phyloP scores from a whole-genome alignment of 176 grass and related monocot genomes.

The Urochloa ruziziensis region DNA sequence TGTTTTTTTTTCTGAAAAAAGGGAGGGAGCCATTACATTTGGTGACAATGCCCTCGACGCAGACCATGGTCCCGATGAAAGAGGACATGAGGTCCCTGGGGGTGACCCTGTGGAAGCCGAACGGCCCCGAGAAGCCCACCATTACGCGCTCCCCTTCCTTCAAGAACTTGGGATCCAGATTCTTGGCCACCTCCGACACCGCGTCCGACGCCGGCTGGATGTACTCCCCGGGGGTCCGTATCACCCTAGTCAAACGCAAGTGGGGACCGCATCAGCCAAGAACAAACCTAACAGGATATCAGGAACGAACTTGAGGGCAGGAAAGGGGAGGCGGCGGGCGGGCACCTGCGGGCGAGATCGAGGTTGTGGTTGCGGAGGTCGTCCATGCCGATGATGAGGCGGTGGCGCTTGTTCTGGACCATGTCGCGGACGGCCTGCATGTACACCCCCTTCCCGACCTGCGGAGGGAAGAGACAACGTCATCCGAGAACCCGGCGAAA shows the following conservation, averaged over 20 bases:
- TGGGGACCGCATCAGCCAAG: not conserved
- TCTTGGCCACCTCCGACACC: slow-evolving; percentile 74
- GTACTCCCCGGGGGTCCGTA: slow-evolving; percentile 77
- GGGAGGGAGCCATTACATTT: slow-evolving; percentile 59
- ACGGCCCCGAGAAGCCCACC: slow-evolving; percentile 87
- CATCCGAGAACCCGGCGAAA: not conserved
- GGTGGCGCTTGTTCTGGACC: slow-evolving; percentile 71
- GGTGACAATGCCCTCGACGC: slow-evolving; percentile 94
- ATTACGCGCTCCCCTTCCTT: slow-evolving; percentile 83
- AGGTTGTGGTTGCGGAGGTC: slow-evolving; percentile 92
- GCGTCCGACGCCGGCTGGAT: slow-evolving; percentile 91
- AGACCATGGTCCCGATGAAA: slow-evolving; percentile 98
- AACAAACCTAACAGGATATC: not conserved
- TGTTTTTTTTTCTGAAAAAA: not conserved
- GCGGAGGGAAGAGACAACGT: not conserved
- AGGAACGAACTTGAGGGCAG: not conserved
- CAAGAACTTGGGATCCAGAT: slow-evolving; percentile 74
- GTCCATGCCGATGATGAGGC: slow-evolving; percentile 87
- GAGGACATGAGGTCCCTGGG: slow-evolving; percentile 98
- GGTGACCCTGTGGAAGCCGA: slow-evolving; percentile 93
- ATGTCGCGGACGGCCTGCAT: slow-evolving; percentile 74
- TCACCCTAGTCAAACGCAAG: slow-evolving; percentile 54
- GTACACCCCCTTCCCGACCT: slow-evolving; percentile 83
- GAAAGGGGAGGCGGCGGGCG: not conserved
- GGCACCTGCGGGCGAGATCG: slow-evolving; percentile 85